Evolutionary conservation across 2,329 filamentous ascomycete species (phyloP), one percentile per base, ranked within the genome.

Genomic region (Macroventuria anomochaeta): DNA sequence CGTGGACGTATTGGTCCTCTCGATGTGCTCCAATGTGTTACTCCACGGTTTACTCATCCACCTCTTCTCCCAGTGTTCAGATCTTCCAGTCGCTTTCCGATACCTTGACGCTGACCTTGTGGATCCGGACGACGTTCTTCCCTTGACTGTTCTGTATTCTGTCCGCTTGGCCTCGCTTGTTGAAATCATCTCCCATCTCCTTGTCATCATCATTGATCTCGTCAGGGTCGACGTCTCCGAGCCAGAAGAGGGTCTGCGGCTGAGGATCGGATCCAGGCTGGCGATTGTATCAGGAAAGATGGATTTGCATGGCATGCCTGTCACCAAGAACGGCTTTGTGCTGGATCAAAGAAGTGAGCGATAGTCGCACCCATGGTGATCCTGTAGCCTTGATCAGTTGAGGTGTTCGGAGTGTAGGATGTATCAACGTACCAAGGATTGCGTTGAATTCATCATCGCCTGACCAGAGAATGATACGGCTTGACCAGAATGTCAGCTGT

Each of bases 401-500:
- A 25, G 23, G n/a, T n/a, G n/a, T n/a, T n/a, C n/a, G n/a, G n/a
- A n/a, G n/a, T n/a, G n/a, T n/a, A n/a, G n/a, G 8, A 8, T 25
- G 8, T 25, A 8, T 8, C 23, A 25, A 8, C 23, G 23, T 25
- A 25, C 23, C 58, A 6, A 62, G 48, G 10, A 64, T n/a, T 17
- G 53, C 52, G 4, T 53, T 17, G 12, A 43, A 53, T 12, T 40
- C 54, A 8, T 55, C 18, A 1, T 40, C 43, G 6, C 32, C 39
- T 8, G 51, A 51, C 7, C 26, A 12, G 15, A 60, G 47, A 15
- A 42, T 40, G 7, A 51, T 13, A 6, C 59, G 32, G 3, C 7
- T 56, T 10, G 62, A 55, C 59, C 62, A 62, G 17, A n/a, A 28
- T 11, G 54, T 43, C 7, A 53, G 12, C 32, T 38, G n/a, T 23